Evolutionary conservation across 2,329 filamentous ascomycete genomes (phyloP), one percentile per base, ranked within the genome.

Genomic region (Karstenula rhodostoma): DNA sequence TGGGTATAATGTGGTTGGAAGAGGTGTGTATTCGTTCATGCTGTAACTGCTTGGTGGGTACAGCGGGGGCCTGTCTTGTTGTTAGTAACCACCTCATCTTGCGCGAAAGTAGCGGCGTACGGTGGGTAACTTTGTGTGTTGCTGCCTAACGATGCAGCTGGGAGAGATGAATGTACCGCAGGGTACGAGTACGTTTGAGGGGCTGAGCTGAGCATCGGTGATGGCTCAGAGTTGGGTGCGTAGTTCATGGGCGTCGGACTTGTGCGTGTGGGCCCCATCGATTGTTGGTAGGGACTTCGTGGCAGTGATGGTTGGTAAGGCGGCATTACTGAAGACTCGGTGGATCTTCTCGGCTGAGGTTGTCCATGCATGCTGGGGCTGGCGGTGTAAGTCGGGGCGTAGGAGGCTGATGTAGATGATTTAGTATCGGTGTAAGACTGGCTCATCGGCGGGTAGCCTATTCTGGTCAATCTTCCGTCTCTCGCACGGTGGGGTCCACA

Each of bases 1-100:
- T n/a, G 76, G 74, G 51, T 78, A 78, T 67, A 78, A 65, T n/a
- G 63, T 73, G 4, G 74, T 70, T 17, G 75, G 76, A 4, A 77
- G 64, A 33, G 74, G 69, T 37, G 71, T 73, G 64, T 75, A 76
- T 17, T 73, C 73, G 60, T 57, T 70, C 33, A 77, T 70, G 25
- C 67, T 69, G 51, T 78, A 78, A 51, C 67, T 74, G 13, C 67
- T 71, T 33, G 76, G 67, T 25, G 73, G 75, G 57, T 78, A 78
- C 33, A 73, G 53, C 43, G 71, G 68, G 51, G 69, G 66, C 29
- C 75, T 78, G 63, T 1, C 32, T 15, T 12, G 15, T 10, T 47
- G 52, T 71, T 33, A 71, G 66, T 40, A n/a, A 9, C 25, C 22
- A 40, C 29, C 27, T 43, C n/a, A 3, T 29, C 40, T 7, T 42